Conservation (phyloP, 202 grass and related monocot genomes). For the Saccharum hybrid region DNA sequence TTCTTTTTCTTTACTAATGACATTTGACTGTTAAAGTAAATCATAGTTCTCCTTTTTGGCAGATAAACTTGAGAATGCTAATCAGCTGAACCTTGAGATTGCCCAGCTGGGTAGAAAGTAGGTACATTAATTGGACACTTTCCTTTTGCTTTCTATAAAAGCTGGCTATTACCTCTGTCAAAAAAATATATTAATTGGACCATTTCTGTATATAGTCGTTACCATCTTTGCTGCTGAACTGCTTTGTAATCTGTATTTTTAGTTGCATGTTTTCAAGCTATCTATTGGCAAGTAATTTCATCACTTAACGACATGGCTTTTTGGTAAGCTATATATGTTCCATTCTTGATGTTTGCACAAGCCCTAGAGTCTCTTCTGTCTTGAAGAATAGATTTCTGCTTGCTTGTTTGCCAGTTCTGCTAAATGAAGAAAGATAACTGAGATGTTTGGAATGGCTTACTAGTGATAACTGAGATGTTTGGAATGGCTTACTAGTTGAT, state of each 20-base stretch:
- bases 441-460: not conserved
- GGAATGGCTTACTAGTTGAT: conserved; percentile 14
- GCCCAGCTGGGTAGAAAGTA: conserved; percentile 91
- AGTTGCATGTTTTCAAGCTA: conserved; percentile 27
- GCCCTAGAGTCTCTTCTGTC: not conserved
- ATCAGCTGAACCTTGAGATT: conserved; percentile 83
- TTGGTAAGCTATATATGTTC: conserved; percentile 22
- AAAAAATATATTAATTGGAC: not conserved
- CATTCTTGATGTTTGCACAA: conserved; percentile 5
- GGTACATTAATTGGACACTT: conserved; percentile 54
- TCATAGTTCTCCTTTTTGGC: conserved; percentile 40
- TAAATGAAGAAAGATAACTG: not conserved
- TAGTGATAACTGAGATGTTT: conserved; percentile 3
- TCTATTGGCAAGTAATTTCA: conserved; percentile 30
- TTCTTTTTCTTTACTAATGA: conserved; percentile 27
- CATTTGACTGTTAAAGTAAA: conserved; percentile 15
- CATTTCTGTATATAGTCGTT: conserved; percentile 10
- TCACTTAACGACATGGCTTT: conserved; percentile 28
- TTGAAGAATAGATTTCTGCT: conserved; percentile 22
- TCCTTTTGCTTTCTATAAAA: not conserved
- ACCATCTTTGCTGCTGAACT: conserved; percentile 39
- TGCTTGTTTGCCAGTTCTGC: conserved; percentile 27
- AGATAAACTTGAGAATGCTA: conserved; percentile 82
- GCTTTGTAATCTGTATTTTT: conserved; percentile 6
- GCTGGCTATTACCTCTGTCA: not conserved